A percentile compares a stretch with the other conserved stretches of the same genome.
Evolutionary conservation across 2,329 filamentous ascomycete species (phyloP).

Genomic region (Chrysoporthe deuterocubensis): DNA sequence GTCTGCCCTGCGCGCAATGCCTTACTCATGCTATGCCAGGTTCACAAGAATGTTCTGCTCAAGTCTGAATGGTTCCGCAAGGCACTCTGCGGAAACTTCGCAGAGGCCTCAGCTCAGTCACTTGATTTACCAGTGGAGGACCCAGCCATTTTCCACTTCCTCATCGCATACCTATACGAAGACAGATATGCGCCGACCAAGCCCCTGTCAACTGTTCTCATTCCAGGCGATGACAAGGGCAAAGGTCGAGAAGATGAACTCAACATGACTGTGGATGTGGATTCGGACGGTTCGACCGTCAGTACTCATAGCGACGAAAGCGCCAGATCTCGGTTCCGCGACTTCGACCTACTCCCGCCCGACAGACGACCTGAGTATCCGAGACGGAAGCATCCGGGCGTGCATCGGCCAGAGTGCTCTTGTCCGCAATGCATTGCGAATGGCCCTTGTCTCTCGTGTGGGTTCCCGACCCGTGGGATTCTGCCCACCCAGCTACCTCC

Average conservation of each 20-base stretch:
- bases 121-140: constrained; percentile 56
- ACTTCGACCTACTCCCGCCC: constrained; percentile 40
- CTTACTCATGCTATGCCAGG: constrained; percentile 35
- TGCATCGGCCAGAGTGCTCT: constrained; percentile 49
- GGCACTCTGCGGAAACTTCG: constrained; percentile 52
- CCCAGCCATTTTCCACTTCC: constrained; percentile 54
- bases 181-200: constrained; percentile 50
- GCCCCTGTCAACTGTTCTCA: constrained; percentile 46
- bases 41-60: constrained; percentile 51
- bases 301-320: constrained; percentile 43
- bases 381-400: constrained; percentile 49
- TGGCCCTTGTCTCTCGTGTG: constrained; percentile 45
- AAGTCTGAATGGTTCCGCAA: constrained; percentile 54
- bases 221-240: constrained; percentile 46
- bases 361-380: constrained; percentile 43
- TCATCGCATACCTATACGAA: constrained; percentile 56
- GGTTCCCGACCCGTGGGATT: constrained; percentile 35
- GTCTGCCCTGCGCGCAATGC: neutral
- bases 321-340: constrained; percentile 40
- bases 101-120: constrained; percentile 49
- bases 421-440: constrained; percentile 47
- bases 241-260: constrained; percentile 40
- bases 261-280: constrained; percentile 39
- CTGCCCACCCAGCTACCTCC: constrained; percentile 21
- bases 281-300: constrained; percentile 38